phyloP scores from a whole-genome alignment of 2,329 filamentous ascomycete genomes.

The Paraconiothyrium brasiliense region DNA sequence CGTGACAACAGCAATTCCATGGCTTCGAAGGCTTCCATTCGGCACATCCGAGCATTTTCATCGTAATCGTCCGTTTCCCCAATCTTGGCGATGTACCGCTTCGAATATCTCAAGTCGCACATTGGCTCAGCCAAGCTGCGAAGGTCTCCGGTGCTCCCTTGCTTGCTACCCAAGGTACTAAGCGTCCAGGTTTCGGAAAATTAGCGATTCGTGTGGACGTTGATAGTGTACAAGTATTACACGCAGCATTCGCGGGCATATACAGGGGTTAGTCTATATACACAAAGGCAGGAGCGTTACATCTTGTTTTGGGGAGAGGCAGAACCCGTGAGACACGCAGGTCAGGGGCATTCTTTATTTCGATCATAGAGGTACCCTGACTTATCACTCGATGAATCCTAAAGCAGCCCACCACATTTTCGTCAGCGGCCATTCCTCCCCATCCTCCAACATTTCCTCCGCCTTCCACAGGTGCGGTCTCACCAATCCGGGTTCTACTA shows the following conservation, averaged over 20 bases:
- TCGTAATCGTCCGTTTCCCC: background rate
- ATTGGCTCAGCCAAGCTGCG: background rate
- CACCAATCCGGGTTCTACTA: slow-evolving; percentile 18
- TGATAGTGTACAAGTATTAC: too few relatives aligned
- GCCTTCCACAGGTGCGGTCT: slow-evolving; percentile 13
- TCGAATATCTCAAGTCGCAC: background rate
- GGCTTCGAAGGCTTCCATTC: background rate
- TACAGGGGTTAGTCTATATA: too few relatives aligned
- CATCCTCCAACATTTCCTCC: slow-evolving; percentile 11
- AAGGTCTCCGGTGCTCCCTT: background rate
- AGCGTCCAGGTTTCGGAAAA: background rate
- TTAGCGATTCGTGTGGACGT: background rate
- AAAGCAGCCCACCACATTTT: slow-evolving; percentile 17
- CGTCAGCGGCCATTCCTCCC: slow-evolving; percentile 11
- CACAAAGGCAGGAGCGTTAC: too few relatives aligned
- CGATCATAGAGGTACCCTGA: background rate
- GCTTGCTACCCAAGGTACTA: background rate
- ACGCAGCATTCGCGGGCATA: background rate
- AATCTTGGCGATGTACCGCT: background rate
- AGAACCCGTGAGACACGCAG: too few relatives aligned
- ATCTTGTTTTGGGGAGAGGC: too few relatives aligned
- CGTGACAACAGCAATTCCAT: slow-evolving; percentile 1
- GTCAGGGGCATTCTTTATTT: background rate
- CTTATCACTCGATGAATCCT: slow-evolving; percentile 6
- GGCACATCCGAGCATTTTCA: background rate